Evolutionary conservation across 176 grass and related monocot genomes (phyloP).

Genomic region (Neostapfia colusana): DNA sequence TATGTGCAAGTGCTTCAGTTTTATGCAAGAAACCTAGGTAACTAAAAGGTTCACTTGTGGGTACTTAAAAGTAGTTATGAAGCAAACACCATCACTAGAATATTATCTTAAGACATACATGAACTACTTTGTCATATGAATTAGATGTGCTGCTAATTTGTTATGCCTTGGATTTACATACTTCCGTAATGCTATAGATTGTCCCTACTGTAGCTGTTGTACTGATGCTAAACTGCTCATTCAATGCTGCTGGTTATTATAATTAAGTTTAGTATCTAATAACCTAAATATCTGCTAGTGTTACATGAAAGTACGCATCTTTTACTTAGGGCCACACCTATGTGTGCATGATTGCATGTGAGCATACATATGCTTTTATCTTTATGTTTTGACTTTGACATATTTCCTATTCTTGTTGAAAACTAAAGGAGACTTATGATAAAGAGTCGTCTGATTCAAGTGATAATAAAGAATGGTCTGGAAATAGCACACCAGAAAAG

Average conservation of each 20-base stretch:
- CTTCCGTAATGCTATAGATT: not conserved
- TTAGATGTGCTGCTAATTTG: not conserved
- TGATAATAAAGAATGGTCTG: conserved; percentile 78
- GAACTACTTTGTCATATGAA: conserved; percentile 9
- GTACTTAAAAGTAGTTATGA: not conserved
- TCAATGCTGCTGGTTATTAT: not conserved
- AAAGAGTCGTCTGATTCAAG: conserved; percentile 55
- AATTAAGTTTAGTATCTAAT: not conserved
- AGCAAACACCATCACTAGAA: not conserved
- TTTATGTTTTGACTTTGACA: conserved; percentile 30
- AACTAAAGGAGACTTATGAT: conserved; percentile 62
- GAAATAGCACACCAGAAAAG: conserved; percentile 36
- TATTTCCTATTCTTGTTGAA: conserved; percentile 45
- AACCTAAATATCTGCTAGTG: not conserved
- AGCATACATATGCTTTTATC: conserved; percentile 1
- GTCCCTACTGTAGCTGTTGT: not conserved
- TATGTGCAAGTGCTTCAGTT: not conserved
- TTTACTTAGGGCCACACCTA: not conserved
- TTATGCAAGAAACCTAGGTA: conserved; percentile 26
- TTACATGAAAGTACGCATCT: not conserved
- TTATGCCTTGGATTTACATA: conserved; percentile 23
- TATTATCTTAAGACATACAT: not conserved
- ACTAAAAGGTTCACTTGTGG: conserved; percentile 14
- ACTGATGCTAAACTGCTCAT: not conserved
- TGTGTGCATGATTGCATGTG: not conserved